Base-by-base conservation (phyloP, 108 stramenopile genomes). In the Epithemia pelagica region DNA sequence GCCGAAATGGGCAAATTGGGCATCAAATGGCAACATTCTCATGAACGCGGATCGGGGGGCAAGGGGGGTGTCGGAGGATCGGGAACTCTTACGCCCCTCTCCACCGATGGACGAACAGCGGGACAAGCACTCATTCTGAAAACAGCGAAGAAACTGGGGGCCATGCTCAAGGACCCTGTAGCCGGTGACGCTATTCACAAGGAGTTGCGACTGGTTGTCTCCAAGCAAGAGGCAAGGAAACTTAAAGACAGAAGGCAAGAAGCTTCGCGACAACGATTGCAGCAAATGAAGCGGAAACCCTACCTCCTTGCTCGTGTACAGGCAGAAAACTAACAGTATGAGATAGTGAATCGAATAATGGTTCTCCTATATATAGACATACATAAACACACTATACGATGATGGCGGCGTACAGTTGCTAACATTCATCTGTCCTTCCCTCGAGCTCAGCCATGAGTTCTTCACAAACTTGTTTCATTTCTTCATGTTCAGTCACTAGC, bases 241-340 rank as follows among this genome's bases (percentile, higher is more conserved):
- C 67, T 74, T 53, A 76, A 88, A 55, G 74, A 79, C 15, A 60
- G 75, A 53, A 46, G 80, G 33, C 77, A 83, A 3, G 86, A 89
- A 71, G 79, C 86, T 7, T 75, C 90, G 1, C 70, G 86, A 26
- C 84, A 84, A 28, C 78, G 94, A 58, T 66, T 90, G 64, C 74
- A 79, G 52, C 94, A 95, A 72, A 95, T 95, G 94, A 83, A 91
- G 58, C 74, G 94, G 29, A 95, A 95, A 61, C 85, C 87, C 8
- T 94, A 82, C 80, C 66, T 94, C 56, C 92, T 90, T 63, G 83
- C 82, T 10, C 74, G 82, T 37, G 85, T 69, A 7, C 56, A 58
- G 21, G 7, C 56, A 5, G 56, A 26, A 26, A 27, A 7, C 5
- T 58, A 8, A 58, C 21, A 58, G 56, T 15, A 46, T 46, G 37